Percentiles rank a stretch among this genome's conserved stretches.
Conservation (phyloP, 176 grass and related monocot genomes). For the Otatea glauca region DNA sequence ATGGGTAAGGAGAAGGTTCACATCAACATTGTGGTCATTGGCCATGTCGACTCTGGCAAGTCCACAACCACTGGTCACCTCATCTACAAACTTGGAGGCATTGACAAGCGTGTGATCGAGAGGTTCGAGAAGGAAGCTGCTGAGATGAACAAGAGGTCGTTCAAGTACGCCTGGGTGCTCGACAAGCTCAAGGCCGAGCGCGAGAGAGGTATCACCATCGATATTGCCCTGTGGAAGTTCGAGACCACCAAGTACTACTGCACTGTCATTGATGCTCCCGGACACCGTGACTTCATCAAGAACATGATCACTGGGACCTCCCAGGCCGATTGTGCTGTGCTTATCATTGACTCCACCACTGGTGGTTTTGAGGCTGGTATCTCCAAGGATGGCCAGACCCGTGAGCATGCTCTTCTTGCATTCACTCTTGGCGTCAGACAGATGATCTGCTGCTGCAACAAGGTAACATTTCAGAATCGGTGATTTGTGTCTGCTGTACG, state of each 20-base stretch:
- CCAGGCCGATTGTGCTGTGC: slow-evolving; percentile 80
- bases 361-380: slow-evolving; percentile 90
- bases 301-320: slow-evolving; percentile 89
- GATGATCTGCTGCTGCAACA: slow-evolving; percentile 91
- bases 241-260: slow-evolving; percentile 86
- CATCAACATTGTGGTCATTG: slow-evolving; percentile 83
- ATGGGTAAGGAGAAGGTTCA: slow-evolving; percentile 90
- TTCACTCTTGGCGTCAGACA: slow-evolving; percentile 81
- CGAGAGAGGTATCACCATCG: slow-evolving; percentile 81
- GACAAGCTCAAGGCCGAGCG: slow-evolving; percentile 94
- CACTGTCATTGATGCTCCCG: slow-evolving; percentile 82
- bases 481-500: background rate
- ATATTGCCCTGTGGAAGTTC: slow-evolving; percentile 82
- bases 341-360: slow-evolving; percentile 84
- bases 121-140: slow-evolving; percentile 80
- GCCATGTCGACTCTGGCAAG: slow-evolving; percentile 79
- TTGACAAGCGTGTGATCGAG: slow-evolving; percentile 92
- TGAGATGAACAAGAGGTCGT: slow-evolving; percentile 89
- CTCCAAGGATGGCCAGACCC: slow-evolving; percentile 83
- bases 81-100: slow-evolving; percentile 84
- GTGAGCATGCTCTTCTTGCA: slow-evolving; percentile 83
- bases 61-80: slow-evolving; percentile 82
- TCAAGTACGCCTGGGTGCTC: slow-evolving; percentile 91
- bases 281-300: slow-evolving; percentile 86
- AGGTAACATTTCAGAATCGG: slow-evolving; percentile 41